Percentiles rank a stretch among this genome's conserved stretches.
phyloP scores from a whole-genome alignment of 1,284 basidiomycete genomes.

The Sporisorium exsertum region DNA sequence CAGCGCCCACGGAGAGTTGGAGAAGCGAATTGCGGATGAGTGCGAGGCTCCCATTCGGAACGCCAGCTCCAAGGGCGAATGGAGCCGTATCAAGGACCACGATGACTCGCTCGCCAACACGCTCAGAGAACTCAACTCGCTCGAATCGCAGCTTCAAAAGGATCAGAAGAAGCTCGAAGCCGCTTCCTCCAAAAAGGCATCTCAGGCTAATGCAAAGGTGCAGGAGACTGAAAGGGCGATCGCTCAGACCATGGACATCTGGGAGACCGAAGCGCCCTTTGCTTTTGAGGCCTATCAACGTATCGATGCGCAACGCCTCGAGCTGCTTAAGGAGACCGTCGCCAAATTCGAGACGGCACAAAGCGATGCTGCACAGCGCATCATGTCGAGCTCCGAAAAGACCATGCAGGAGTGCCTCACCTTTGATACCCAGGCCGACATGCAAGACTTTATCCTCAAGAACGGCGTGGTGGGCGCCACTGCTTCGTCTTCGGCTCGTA shows the following conservation, averaged over 20 bases:
- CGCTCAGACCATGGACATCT: conserved; percentile 51
- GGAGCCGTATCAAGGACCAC: conserved; percentile 56
- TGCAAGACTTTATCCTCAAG: conserved; percentile 62
- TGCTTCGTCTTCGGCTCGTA: conserved; percentile 18
- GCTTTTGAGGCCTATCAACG: conserved; percentile 62
- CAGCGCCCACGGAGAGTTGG: conserved; percentile 60
- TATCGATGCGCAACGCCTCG: conserved; percentile 61
- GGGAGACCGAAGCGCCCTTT: conserved; percentile 59
- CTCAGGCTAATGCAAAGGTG: conserved; percentile 51
- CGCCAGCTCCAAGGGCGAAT: conserved; percentile 59
- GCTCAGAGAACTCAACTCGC: conserved; percentile 61
- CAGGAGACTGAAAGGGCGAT: conserved; percentile 58
- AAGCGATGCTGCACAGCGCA: conserved; percentile 58
- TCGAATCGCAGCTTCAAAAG: conserved; percentile 64
- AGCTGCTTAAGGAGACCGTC: conserved; percentile 61
- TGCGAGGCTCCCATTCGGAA: conserved; percentile 66
- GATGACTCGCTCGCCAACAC: conserved; percentile 60
- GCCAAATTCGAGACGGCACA: conserved; percentile 62
- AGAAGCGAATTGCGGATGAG: conserved; percentile 64
- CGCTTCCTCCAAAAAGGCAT: conserved; percentile 60
- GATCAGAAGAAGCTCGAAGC: conserved; percentile 63
- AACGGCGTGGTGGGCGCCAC: conserved; percentile 23
- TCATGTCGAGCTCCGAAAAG: conserved; percentile 60
- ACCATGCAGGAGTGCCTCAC: conserved; percentile 59
- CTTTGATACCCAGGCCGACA: conserved; percentile 61